phyloP scores from a whole-genome alignment of 1,139 yeast genomes.

The Magnusiomyces fungicola region DNA sequence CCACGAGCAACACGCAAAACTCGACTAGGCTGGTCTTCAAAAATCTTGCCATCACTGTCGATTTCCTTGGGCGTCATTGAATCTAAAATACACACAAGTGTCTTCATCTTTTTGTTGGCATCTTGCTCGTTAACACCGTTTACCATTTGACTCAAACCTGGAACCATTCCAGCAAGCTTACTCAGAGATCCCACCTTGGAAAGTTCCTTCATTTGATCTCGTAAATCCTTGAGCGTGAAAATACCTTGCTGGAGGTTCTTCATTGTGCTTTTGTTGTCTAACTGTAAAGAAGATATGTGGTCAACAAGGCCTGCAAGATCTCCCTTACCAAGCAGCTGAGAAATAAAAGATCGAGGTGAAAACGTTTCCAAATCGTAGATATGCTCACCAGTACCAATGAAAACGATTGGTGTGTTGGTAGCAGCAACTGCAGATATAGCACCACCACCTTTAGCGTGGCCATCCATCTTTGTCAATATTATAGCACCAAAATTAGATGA shows the following conservation, averaged over 20 bases:
- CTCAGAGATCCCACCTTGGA: conserved; percentile 95
- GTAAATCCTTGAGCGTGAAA: conserved; percentile 84
- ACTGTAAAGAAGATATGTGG: conserved; percentile 80
- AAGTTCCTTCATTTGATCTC: conserved; percentile 91
- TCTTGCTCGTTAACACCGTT: conserved; percentile 82
- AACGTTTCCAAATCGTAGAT: conserved; percentile 88
- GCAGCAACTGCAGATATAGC: conserved; percentile 98
- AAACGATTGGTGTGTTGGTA: conserved; percentile 90
- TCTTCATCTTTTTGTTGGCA: conserved; percentile 68
- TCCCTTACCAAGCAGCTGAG: conserved; percentile 89
- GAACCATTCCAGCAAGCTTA: conserved; percentile 92
- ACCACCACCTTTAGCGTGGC: conserved; percentile 99
- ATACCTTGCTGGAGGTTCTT: conserved; percentile 94
- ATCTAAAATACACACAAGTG: conserved; percentile 90
- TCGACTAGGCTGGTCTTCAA: conserved; percentile 75
- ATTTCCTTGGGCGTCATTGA: conserved; percentile 92
- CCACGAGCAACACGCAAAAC: conserved; percentile 90
- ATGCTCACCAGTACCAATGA: conserved; percentile 98
- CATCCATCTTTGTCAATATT: conserved; percentile 94
- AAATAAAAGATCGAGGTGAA: conserved; percentile 81
- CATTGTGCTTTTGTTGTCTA: conserved; percentile 87
- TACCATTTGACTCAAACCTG: conserved; percentile 78
- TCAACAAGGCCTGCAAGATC: conserved; percentile 92
- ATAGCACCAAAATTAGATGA: conserved; percentile 92
- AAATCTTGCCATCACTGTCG: conserved; percentile 81